These are phyloP conservation scores for Diaporthe sp. DNA, from an alignment of 2,329 filamentous ascomycete species.

Conservation along the genomic window DNA sequence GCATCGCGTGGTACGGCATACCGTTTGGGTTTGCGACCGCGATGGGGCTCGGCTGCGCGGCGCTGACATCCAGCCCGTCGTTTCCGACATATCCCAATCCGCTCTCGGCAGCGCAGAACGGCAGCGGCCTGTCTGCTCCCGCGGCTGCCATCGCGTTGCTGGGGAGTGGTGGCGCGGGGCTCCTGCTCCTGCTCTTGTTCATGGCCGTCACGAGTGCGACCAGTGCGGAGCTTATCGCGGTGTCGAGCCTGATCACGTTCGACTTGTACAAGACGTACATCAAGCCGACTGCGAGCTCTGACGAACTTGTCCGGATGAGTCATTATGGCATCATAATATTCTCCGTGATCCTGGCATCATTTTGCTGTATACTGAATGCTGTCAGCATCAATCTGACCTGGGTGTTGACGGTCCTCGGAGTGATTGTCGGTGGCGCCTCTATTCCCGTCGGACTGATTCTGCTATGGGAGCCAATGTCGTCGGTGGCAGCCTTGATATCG, in stretches of 20 bases:
- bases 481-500: constrained; percentile 51
- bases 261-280: constrained; percentile 57
- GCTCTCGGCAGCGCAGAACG: constrained; percentile 49
- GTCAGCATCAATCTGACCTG: constrained; percentile 55
- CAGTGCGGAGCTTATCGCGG: constrained; percentile 59
- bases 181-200: constrained; percentile 58
- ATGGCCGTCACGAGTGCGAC: constrained; percentile 62
- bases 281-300: constrained; percentile 50
- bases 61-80: constrained; percentile 46
- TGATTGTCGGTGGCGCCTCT: constrained; percentile 56
- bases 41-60: constrained; percentile 53
- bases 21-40: constrained; percentile 54
- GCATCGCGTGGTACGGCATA: constrained; percentile 56
- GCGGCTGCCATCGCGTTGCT: constrained; percentile 53
- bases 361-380: constrained; percentile 55
- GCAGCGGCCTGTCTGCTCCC: constrained; percentile 51
- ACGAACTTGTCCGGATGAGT: constrained; percentile 50
- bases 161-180: constrained; percentile 52
- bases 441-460: constrained; percentile 54
- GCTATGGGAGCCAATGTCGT: constrained; percentile 56
- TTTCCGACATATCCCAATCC: constrained; percentile 52
- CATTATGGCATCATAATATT: constrained; percentile 53
- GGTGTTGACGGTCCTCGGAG: constrained; percentile 55
- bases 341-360: constrained; percentile 50
- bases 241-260: constrained; percentile 55